These are phyloP conservation scores for Populus hybrid DNA, from an alignment of 441 rosid genomes.

Conservation along the genomic window DNA sequence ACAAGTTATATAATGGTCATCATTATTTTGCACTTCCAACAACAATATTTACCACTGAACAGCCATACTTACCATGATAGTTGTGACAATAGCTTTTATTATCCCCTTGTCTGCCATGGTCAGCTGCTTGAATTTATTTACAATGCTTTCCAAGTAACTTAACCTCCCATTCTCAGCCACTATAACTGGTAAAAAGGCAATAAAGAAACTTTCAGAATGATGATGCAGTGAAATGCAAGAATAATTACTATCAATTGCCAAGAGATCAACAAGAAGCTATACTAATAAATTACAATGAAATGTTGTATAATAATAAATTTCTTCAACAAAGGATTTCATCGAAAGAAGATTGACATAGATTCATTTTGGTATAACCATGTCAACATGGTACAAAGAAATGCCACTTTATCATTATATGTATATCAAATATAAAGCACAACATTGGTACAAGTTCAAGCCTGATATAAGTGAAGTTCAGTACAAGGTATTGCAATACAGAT, in stretches of 20 bases:
- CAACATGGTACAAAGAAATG: not conserved
- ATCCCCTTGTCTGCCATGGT: slow-evolving; percentile 87
- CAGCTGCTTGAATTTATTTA: slow-evolving; percentile 61
- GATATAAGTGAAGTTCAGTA: not conserved
- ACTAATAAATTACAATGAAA: not conserved
- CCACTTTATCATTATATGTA: not conserved
- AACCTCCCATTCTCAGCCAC: slow-evolving; percentile 86
- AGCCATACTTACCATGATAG: slow-evolving; percentile 65
- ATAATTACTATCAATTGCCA: not conserved
- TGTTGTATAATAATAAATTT: not conserved
- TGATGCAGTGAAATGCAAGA: not conserved
- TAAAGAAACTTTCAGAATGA: not conserved
- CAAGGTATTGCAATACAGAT: not conserved
- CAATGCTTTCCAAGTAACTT: slow-evolving; percentile 51
- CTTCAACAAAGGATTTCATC: not conserved
- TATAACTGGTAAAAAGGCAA: slow-evolving; percentile 38
- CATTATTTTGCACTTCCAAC: not conserved
- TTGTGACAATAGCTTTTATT: slow-evolving; percentile 72
- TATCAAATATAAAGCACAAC: too few relatives aligned
- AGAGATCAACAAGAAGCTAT: not conserved
- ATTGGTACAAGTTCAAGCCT: too few relatives aligned
- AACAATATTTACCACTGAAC: not conserved
- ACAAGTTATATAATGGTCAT: not conserved
- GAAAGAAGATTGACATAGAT: not conserved
- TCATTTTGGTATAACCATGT: not conserved